These are phyloP conservation scores for Penicillium egyptiacum DNA, from an alignment of 495 filamentous ascomycete genomes.

Conservation along the genomic window DNA sequence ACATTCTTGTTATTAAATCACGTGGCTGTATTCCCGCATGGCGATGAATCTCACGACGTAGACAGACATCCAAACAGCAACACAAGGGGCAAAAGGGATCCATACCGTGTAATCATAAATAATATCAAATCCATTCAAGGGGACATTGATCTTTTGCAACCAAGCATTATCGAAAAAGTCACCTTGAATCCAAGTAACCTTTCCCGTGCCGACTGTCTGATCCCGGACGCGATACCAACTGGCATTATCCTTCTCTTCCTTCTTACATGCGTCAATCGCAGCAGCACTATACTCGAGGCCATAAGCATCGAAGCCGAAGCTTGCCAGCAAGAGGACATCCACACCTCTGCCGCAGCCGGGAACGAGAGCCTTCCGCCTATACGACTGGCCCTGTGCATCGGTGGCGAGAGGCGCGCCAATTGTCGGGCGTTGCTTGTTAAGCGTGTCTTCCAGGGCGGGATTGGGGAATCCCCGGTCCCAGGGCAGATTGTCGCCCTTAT, in stretches of 20 bases:
- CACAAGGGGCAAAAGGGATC: constrained; percentile 2
- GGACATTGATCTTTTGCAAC: constrained; percentile 42
- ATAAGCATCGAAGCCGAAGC: constrained; percentile 69
- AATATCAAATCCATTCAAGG: constrained; percentile 65
- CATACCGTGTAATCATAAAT: constrained; percentile 84
- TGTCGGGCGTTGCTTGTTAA: constrained; percentile 47
- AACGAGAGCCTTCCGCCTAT: constrained; percentile 55
- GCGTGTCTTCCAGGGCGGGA: constrained; percentile 63
- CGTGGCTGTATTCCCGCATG: neutral
- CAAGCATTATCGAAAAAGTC: constrained; percentile 75
- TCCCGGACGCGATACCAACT: constrained; percentile 50
- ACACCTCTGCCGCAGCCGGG: constrained; percentile 77
- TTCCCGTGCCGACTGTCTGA: constrained; percentile 49
- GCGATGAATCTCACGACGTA: neutral
- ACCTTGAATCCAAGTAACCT: constrained; percentile 58
- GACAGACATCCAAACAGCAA: neutral
- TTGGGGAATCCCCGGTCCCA: constrained; percentile 69
- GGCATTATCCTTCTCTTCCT: constrained; percentile 40
- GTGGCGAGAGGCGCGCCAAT: constrained; percentile 42
- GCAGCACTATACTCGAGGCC: constrained; percentile 66
- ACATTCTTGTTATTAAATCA: neutral
- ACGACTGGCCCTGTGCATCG: constrained; percentile 25
- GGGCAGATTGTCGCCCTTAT: constrained; percentile 57
- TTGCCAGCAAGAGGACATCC: constrained; percentile 69
- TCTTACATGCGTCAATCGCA: constrained; percentile 56